phyloP scores from a whole-genome alignment of 129 eudicot species.

The Escallonia herrerae region DNA sequence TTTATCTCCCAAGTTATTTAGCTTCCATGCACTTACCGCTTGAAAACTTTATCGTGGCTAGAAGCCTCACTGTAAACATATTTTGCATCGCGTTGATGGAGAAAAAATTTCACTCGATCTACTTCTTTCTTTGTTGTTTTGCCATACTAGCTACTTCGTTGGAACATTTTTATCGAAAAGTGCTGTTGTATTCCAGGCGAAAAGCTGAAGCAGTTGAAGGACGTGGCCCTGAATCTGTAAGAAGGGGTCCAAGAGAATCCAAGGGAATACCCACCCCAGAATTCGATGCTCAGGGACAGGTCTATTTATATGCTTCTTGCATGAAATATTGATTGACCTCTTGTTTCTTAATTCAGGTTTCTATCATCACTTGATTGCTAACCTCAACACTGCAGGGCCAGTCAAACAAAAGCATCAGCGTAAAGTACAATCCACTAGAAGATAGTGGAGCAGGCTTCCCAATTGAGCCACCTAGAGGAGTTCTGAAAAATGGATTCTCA shows the following conservation, averaged over 20 bases:
- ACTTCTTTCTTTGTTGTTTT: not conserved
- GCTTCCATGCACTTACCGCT: not conserved
- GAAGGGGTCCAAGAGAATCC: constrained; percentile 31
- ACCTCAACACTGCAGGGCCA: constrained; percentile 35
- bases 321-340: too few species aligned
- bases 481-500: constrained; percentile 24
- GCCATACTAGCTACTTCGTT: not conserved
- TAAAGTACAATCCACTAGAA: constrained; percentile 31
- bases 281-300: constrained; percentile 23
- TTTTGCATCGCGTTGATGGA: too few species aligned
- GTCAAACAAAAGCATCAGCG: constrained; percentile 25
- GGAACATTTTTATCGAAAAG: not conserved
- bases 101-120: too few species aligned
- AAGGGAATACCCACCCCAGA: constrained; percentile 37
- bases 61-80: not conserved
- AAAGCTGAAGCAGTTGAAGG: constrained; percentile 65
- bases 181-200: constrained; percentile 31
- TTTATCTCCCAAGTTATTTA: not conserved
- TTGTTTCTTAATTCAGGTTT: not conserved
- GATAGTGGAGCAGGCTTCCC: constrained; percentile 38
- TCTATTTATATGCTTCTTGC: constrained; percentile 2
- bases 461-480: constrained; percentile 37
- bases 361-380: not conserved
- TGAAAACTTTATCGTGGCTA: not conserved
- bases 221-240: constrained; percentile 44